Evolutionary conservation across 371 early-diverging fungal genomes (phyloP).

Genomic region (Capniomyces stellatus): DNA sequence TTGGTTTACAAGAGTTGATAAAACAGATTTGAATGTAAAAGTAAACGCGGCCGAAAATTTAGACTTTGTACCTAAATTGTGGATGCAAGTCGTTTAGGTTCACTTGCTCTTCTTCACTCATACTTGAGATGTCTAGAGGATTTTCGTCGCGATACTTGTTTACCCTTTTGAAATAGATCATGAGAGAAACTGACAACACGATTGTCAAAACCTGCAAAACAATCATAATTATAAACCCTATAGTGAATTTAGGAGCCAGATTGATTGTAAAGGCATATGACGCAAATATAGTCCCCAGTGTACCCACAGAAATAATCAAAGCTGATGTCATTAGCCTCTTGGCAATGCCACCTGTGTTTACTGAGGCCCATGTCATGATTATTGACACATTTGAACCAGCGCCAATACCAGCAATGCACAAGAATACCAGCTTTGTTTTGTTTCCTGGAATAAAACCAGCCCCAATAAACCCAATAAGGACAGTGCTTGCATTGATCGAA

Average conservation of each 20-base stretch:
- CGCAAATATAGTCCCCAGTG: not conserved
- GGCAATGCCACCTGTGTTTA: conserved; percentile 1
- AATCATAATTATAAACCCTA: not conserved
- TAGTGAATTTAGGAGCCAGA: not conserved
- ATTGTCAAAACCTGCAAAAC: not conserved
- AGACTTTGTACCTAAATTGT: conserved; percentile 1
- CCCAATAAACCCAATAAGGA: not conserved
- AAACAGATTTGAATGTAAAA: not conserved
- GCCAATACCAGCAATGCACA: not conserved
- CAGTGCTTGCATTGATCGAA: not conserved
- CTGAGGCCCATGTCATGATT: not conserved
- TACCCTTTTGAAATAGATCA: not conserved
- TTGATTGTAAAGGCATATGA: not conserved
- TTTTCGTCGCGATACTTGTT: conserved; percentile 1
- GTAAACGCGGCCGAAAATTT: not conserved
- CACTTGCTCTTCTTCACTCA: conserved; percentile 1
- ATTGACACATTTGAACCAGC: not conserved
- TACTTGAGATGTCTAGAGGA: not conserved
- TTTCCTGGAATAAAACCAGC: not conserved
- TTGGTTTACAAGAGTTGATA: not conserved
- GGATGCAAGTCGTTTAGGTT: conserved; percentile 1
- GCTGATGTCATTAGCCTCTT: not conserved
- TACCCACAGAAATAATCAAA: not conserved
- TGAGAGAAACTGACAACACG: not conserved
- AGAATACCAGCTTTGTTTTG: not conserved